A percentile compares a stretch with the other conserved stretches of the same genome.
These are phyloP conservation scores for Aspergillus ochraceus DNA, from an alignment of 2,329 filamentous ascomycete species.

Conservation along the genomic window DNA sequence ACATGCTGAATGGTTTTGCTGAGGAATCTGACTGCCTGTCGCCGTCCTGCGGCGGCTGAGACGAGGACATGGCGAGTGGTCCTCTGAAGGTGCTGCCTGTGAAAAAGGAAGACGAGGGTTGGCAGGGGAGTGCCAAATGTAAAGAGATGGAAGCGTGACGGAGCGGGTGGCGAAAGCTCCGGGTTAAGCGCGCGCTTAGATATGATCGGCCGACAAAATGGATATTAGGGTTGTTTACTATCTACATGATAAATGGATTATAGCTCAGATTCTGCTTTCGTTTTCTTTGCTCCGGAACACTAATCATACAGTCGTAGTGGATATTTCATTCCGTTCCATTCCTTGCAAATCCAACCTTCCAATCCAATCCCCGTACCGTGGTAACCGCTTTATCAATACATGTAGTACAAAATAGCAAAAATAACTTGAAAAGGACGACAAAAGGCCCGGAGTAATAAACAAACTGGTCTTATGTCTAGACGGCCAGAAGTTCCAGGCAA, in stretches of 20 bases:
- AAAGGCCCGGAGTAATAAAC: constrained; percentile 2
- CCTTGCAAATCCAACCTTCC: constrained; percentile 22
- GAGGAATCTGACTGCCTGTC: constrained; percentile 7
- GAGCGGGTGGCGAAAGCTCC: constrained; percentile 15
- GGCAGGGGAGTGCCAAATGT: neutral
- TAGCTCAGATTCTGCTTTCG: neutral
- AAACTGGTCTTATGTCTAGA: constrained; percentile 9
- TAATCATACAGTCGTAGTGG: constrained; percentile 35
- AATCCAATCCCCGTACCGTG: constrained; percentile 14
- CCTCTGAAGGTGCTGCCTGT: neutral
- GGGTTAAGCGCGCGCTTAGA: constrained; percentile 20
- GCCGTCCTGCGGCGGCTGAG: constrained; percentile 11
- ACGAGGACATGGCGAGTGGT: constrained; percentile 17
- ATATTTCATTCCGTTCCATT: constrained; percentile 28
- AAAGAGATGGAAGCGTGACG: neutral
- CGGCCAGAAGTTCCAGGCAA: neutral
- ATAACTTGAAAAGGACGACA: constrained; percentile 7
- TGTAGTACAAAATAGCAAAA: constrained; percentile 20
- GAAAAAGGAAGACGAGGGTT: neutral
- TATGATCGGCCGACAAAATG: neutral
- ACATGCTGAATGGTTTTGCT: constrained; percentile 42
- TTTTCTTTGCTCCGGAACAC: neutral
- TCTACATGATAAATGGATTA: neutral
- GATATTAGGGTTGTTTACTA: neutral
- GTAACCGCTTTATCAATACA: constrained; percentile 24